Conservation (phyloP, 176 grass and related monocot species). For the Triticum turgidum region DNA sequence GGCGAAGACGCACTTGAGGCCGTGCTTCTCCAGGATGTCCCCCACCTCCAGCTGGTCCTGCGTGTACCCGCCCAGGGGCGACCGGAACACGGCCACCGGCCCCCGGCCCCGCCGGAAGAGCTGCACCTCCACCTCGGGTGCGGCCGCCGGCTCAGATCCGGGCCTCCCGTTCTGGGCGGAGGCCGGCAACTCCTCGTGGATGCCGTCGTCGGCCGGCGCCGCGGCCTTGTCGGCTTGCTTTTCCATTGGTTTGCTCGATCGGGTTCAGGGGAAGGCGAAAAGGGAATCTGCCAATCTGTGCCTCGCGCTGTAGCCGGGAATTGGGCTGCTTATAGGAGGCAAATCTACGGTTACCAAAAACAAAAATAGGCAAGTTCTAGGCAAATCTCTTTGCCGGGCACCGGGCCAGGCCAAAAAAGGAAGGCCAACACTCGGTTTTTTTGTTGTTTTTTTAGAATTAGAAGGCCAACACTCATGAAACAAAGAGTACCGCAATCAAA, state of each 20-base stretch:
- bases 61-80: conserved; percentile 66
- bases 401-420: background rate
- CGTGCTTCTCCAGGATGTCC: conserved; percentile 81
- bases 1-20: conserved; percentile 79
- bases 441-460: too few species aligned
- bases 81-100: conserved; percentile 68
- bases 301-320: background rate
- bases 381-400: background rate
- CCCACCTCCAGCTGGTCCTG: conserved; percentile 92
- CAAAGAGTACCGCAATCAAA: too few species aligned
- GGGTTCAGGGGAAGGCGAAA: background rate
- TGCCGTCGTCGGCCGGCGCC: conserved; percentile 24
- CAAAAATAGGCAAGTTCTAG: background rate
- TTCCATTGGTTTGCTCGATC: conserved; percentile 41
- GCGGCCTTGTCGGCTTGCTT: conserved; percentile 10
- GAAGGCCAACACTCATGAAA: too few species aligned
- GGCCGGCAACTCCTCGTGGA: conserved; percentile 35
- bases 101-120: conserved; percentile 67
- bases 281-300: conserved; percentile 28
- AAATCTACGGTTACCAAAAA: background rate
- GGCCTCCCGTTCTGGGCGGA: conserved; percentile 35
- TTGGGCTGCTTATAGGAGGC: background rate
- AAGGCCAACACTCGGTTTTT: too few species aligned
- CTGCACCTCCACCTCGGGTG: conserved; percentile 76
- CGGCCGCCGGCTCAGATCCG: conserved; percentile 39